Base-by-base conservation (phyloP, 345 rosid genomes). In the Noccaea bulbosa region DNA sequence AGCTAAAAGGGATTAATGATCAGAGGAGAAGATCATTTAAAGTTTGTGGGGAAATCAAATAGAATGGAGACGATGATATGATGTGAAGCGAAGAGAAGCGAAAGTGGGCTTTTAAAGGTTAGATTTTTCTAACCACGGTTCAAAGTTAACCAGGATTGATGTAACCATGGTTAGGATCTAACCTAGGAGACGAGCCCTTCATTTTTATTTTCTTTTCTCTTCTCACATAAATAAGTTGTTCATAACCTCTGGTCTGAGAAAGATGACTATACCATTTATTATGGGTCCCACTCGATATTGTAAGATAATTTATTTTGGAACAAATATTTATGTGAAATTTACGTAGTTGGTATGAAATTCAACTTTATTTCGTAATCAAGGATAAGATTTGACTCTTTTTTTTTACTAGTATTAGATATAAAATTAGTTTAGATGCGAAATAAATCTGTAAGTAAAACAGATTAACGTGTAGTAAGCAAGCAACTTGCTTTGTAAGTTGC, bases 81-180 rank as follows among this genome's bases (percentile, higher is more conserved):
- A 69, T 75, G 74, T 41, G 47, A 69, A 63, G 71, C 51, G 71
- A 76, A 41, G 71, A 55, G 75, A 62, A 49, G 60, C 53, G 34
- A 22, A 55, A 8, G 37, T 54, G 65, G 79, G 48, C 39, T 30
- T 76, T 69, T 62, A 76, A 76, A 64, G 75, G 75, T 69, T 75
- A 3, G 59, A 69, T 30, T 30, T 61, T 66, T n/a, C 7, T 1
- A 61, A 70, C 79, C 47, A 76, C 48, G 49, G 75, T 76, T 76
- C 11, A 3, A 4, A 14, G 33, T 10, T 46, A 55, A 53, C 78
- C 40, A 4, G n/a, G 30, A 12, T 33, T n/a, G 2, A 16, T 45
- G 59, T 47, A 67, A 67, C 78, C 3, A 73, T 75, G 35, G 79
- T 69, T 69, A 52, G 45, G 57, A 56, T 73, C 58, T 74, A 22